Evolutionary conservation across 1,284 basidiomycete species (phyloP).

Genomic region (Xerocomus alliaceus): DNA sequence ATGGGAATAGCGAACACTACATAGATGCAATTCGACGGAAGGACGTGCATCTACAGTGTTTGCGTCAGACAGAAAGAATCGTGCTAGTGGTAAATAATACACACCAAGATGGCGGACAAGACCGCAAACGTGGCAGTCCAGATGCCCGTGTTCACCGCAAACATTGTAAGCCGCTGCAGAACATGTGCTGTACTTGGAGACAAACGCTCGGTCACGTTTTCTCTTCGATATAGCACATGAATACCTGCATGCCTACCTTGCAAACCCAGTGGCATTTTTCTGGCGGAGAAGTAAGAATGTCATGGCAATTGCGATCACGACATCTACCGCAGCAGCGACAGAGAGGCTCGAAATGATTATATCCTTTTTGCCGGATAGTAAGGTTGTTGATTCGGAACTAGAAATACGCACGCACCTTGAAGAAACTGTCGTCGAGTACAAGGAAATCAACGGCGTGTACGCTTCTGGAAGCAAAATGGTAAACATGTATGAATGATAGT

Average conservation of each 20-base stretch:
- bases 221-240: not conserved
- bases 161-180: constrained; percentile 22
- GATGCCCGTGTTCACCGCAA: constrained; percentile 21
- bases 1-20: constrained; percentile 8
- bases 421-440: not conserved
- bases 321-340: constrained; percentile 3
- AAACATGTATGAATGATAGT: not conserved
- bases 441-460: not conserved
- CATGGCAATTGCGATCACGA: constrained; percentile 12
- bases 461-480: not conserved
- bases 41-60: not conserved
- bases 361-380: not conserved
- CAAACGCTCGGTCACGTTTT: not conserved
- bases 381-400: not conserved
- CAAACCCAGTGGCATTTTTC: not conserved
- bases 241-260: constrained; percentile 7
- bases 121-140: constrained; percentile 25
- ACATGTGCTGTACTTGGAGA: constrained; percentile 8
- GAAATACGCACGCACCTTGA: not conserved
- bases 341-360: not conserved
- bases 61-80: not conserved
- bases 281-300: constrained; percentile 14
- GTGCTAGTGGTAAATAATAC: not conserved
- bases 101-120: constrained; percentile 17
- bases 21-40: constrained; percentile 3